Base-by-base conservation (phyloP, 2,329 filamentous ascomycete genomes). In the Ampelomyces quisqualis region DNA sequence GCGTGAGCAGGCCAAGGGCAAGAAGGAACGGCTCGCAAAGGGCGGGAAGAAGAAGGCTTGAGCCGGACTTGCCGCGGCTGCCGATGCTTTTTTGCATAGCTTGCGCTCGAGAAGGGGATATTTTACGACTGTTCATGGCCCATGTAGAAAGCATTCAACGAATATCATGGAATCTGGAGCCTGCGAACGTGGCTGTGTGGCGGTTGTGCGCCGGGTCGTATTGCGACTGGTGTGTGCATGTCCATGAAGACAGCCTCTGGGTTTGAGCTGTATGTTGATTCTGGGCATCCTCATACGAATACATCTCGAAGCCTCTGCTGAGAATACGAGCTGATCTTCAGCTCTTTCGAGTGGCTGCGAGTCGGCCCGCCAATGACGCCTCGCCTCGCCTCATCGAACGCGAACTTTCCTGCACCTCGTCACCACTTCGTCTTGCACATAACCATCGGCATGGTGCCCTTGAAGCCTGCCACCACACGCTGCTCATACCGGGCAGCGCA, bases 1-100 rank as follows among this genome's bases (percentile, higher is more conserved):
- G 72, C 71, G 68, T 63, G 66, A 73, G 51, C 71, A 71, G 45
- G 71, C 68, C 10, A 57, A 69, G 53, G 62, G 62, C 32, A 70
- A 72, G 49, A 75, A 76, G 51, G 72, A 75, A 45, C 62, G 68
- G 38, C 69, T 73, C 41, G 55, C 55, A 10, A 56, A 58, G 48
- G 58, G 58, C 19, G 55, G 56, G 24, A 70, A 70, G 53, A 76
- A 73, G 66, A 70, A 68, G 45, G 43, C 47, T 7, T 62, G 58
- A 40, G 49, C 21, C 23, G 18, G n/a, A 19, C n/a, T 19, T 19
- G 9, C 10, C 5, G 6, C 8, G 8, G 14, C 19, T 22, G 20
- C n/a, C 7, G 17, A 31, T 33, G 17, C 34, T 26, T 42, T 20
- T 26, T 38, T 38, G 36, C 36, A 38, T 38, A 38, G 36, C 36